phyloP scores from a whole-genome alignment of 2,329 filamentous ascomycete genomes.

The Amauroascus verrucosus region DNA sequence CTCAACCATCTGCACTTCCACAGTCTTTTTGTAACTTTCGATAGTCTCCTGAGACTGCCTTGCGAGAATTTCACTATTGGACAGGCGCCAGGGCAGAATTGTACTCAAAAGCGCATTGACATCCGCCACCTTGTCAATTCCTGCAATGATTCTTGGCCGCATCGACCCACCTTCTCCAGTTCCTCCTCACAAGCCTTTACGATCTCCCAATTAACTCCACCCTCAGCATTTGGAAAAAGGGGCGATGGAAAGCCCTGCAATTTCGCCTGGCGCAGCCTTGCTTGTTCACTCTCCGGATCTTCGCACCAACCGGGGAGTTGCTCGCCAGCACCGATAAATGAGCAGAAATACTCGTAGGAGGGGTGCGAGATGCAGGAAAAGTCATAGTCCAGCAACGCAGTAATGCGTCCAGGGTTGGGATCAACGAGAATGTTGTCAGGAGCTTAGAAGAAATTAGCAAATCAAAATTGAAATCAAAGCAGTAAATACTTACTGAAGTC shows the following conservation, averaged over 20 bases:
- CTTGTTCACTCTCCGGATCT: conserved; percentile 15
- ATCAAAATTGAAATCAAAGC: background rate
- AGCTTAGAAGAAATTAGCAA: conserved; percentile 12
- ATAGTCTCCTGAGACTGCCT: conserved; percentile 9
- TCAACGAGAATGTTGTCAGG: conserved; percentile 25
- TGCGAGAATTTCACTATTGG: background rate
- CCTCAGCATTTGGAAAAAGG: conserved; percentile 14
- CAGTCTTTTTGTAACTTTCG: background rate
- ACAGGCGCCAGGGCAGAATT: conserved; percentile 16
- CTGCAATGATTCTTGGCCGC: conserved; percentile 20
- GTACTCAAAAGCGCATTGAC: conserved; percentile 18
- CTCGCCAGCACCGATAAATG: conserved; percentile 20
- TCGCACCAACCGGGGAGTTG: conserved; percentile 20
- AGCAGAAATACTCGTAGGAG: conserved; percentile 22
- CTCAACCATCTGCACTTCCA: background rate
- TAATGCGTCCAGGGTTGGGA: conserved; percentile 21
- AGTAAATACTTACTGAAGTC: conserved; percentile 8
- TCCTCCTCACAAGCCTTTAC: conserved; percentile 20
- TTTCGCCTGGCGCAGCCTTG: conserved; percentile 20
- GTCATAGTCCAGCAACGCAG: conserved; percentile 24
- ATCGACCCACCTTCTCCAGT: conserved; percentile 16
- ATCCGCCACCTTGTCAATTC: conserved; percentile 22
- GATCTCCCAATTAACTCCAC: conserved; percentile 20
- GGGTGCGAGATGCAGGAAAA: conserved; percentile 21
- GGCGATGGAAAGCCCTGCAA: conserved; percentile 22